Base-by-base conservation (phyloP, 257 asterid species). In the Solanum sparsipilum region DNA sequence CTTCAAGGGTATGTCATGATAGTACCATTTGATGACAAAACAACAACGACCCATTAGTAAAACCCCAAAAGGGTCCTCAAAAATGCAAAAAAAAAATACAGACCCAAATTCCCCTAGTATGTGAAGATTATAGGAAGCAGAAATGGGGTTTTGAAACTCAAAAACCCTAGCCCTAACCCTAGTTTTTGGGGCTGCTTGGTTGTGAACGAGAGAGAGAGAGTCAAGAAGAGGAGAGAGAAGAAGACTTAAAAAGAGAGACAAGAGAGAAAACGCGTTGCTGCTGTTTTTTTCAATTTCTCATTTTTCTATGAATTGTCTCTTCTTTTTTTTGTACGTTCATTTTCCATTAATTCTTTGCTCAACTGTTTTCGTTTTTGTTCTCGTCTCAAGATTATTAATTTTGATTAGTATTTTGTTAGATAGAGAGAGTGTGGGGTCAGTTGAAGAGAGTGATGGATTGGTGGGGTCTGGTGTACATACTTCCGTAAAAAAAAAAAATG, bases 11-110 rank as follows among this genome's bases (percentile, higher is more conserved):
- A 86, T 90, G 86, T 82, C 89, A 38, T 92, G 90, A 84, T 85
- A 94, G 91, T 87, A 92, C 96, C 96, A 93, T 91, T 94, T 95
- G 90, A 87, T 86, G 88, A 88, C 74, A 86, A 92, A 88, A 75
- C 92, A 90, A 87, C 87, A 90, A 89, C 90, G 94, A 92, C 98
- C 98, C 99, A 96, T 96, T 89, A 88, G 71, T 44, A 87, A 83
- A 88, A 89, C 91, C 94, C 91, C 88, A 89, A 91, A 91, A 90
- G 93, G 93, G 92, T 90, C 92, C 91, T 87, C 92, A 68, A 88
- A 91, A 91, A 90, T 41, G 71, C 39, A 32, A 46, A 34, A 39
- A 21, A 21, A 44, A 44, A 34, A 12, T 2, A 16, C 32, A 58
- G 31, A 82, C 41, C 84, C 92, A 87, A 86, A 88, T 73, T 87